Percentiles rank a stretch among this genome's conserved stretches.
phyloP scores from a whole-genome alignment of 768 basidiomycete genomes.

The Dacryopinax spathularia region DNA sequence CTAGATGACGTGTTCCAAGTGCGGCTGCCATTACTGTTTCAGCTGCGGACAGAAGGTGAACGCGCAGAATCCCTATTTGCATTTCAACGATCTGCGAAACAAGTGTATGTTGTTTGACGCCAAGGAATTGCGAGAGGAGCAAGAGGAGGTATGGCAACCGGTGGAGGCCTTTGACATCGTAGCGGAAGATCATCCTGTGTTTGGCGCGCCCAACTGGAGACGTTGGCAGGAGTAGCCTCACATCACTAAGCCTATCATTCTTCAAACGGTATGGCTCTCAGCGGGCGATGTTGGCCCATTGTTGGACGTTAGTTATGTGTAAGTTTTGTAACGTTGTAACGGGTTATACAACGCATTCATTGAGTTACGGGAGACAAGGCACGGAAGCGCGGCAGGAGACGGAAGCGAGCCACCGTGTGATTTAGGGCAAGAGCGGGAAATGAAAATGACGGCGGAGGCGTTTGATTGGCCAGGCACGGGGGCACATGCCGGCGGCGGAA shows the following conservation, averaged over 20 bases:
- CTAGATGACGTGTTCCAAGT: conserved; percentile 69
- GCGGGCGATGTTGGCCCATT: too few relatives aligned
- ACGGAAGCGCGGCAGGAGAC: not conserved
- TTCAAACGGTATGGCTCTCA: too few relatives aligned
- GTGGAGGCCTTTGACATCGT: conserved; percentile 29
- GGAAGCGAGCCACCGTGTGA: not conserved
- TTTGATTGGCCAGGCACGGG: conserved; percentile 2
- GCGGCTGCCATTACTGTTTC: conserved; percentile 68
- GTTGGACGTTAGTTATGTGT: too few relatives aligned
- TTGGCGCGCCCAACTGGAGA: not conserved
- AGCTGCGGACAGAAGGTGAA: conserved; percentile 48
- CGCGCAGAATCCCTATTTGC: conserved; percentile 43
- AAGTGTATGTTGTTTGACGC: conserved; percentile 6
- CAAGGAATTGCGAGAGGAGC: conserved; percentile 10
- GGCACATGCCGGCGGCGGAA: not conserved
- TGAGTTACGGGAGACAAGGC: not conserved
- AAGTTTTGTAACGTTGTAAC: too few relatives aligned
- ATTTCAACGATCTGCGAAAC: conserved; percentile 30
- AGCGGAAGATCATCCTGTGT: conserved; percentile 8
- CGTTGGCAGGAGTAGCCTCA: not conserved
- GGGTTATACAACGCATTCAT: not conserved
- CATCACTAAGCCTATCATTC: too few relatives aligned
- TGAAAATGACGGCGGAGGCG: not conserved
- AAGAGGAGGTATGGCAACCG: conserved; percentile 36
- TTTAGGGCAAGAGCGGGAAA: not conserved